Conservation (phyloP, 768 basidiomycete genomes). For the Rhodotorula kratochvilovae region DNA sequence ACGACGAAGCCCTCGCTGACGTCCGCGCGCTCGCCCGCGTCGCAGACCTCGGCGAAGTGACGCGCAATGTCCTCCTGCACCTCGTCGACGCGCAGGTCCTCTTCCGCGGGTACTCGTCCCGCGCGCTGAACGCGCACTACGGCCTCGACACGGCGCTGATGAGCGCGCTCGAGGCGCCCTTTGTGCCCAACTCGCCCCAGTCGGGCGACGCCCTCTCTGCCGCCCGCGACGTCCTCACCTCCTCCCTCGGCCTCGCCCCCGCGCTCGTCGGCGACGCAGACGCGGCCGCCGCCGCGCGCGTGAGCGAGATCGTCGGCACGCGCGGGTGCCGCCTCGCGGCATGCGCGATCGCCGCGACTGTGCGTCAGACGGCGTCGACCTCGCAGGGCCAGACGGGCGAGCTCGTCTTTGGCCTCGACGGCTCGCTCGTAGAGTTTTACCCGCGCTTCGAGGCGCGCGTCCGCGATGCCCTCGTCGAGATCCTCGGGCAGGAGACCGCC, state of each 20-base stretch:
- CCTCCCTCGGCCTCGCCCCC: slow-evolving; percentile 23
- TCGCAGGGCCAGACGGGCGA: slow-evolving; percentile 34
- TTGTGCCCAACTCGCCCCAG: slow-evolving; percentile 32
- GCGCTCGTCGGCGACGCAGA: slow-evolving; percentile 51
- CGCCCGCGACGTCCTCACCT: slow-evolving; percentile 26
- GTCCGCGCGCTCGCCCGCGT: no score
- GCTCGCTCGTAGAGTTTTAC: slow-evolving; percentile 88
- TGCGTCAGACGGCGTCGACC: slow-evolving; percentile 68
- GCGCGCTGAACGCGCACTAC: slow-evolving; percentile 76
- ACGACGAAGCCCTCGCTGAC: no score
- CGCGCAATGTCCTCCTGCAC: slow-evolving; percentile 75
- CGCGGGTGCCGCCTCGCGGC: slow-evolving; percentile 80
- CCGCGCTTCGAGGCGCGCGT: slow-evolving; percentile 74
- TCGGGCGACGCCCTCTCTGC: slow-evolving; percentile 16
- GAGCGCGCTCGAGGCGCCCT: slow-evolving; percentile 41
- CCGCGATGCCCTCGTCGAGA: slow-evolving; percentile 64
- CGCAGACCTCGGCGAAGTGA: slow-evolving; percentile 71
- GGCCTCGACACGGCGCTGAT: slow-evolving; percentile 80
- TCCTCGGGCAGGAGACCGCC: slow-evolving; percentile 79
- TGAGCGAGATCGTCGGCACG: slow-evolving; percentile 67
- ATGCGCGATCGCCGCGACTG: slow-evolving; percentile 76
- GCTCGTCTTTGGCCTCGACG: slow-evolving; percentile 84
- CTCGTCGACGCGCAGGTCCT: slow-evolving; percentile 56
- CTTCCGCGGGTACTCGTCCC: slow-evolving; percentile 73
- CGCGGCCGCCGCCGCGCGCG: slow-evolving; percentile 72